Percentiles rank a stretch among this genome's conserved stretches.
Evolutionary conservation across 345 rosid genomes (phyloP).

Genomic region (Physaria fendleri): DNA sequence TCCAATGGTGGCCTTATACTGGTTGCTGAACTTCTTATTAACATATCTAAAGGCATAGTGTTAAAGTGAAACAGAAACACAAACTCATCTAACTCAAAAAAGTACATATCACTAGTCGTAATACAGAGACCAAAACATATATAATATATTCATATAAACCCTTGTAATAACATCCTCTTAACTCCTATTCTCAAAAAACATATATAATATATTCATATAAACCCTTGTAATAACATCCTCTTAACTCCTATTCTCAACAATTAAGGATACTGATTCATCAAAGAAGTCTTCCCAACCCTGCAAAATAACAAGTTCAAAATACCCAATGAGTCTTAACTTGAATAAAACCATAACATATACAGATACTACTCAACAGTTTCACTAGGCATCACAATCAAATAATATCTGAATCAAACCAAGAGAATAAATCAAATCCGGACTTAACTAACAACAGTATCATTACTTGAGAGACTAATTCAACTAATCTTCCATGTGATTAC

Average conservation of each 20-base stretch:
- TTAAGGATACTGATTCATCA: constrained; percentile 92
- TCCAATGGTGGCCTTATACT: constrained; percentile 93
- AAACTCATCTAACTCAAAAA: not conserved
- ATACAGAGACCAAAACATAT: not conserved
- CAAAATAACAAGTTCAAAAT: constrained; percentile 3
- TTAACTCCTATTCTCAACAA: not conserved
- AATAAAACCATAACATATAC: not conserved
- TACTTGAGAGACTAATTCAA: not conserved
- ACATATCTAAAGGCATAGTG: constrained; percentile 59
- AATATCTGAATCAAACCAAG: not conserved
- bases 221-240: not conserved
- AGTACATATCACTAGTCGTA: not conserved
- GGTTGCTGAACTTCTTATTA: constrained; percentile 86
- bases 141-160: not conserved
- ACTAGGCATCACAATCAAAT: not conserved
- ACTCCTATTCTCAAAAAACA: not conserved
- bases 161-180: not conserved
- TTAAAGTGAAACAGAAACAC: constrained; percentile 26
- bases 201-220: not conserved
- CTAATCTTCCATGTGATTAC: not conserved
- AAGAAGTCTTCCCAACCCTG: constrained; percentile 95
- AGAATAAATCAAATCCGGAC: not conserved
- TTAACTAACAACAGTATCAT: not conserved
- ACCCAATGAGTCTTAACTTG: not conserved
- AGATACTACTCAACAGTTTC: not conserved